Base-by-base conservation (phyloP, 495 filamentous ascomycete species). In the Penicillium diatomitis region DNA sequence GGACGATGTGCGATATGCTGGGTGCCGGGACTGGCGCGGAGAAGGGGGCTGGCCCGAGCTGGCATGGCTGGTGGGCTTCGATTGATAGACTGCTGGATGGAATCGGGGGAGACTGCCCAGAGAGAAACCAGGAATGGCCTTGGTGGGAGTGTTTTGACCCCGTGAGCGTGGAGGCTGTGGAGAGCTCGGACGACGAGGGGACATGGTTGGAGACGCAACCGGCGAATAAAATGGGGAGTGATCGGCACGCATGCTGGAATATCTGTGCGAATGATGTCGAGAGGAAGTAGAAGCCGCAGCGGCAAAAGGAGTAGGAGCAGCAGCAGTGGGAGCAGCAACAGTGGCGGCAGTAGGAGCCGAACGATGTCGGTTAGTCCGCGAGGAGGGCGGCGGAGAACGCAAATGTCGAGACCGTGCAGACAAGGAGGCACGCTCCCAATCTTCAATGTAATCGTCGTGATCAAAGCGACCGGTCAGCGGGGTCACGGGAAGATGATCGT, bases 1-100 rank as follows among this genome's bases (percentile, higher is more conserved):
- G 3, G 66, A 54, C 11, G 65, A 41, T 2, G 64, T 52, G 35
- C 69, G 69, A 45, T 72, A 71, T 3, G 51, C 54, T 30, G 56
- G 47, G 36, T 65, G 65, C 12, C 64, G 60, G 10, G 64, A 52
- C 36, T 69, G 67, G 5, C 56, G 63, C 5, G 67, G 62, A 0
- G 66, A 67, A 2, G 64, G 38, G 3, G 65, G 65, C 35, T 65
- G 63, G 3, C 33, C 39, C 11, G 53, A 38, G 10, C 51, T 30
- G 27, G 51, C 50, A 44, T 61, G 57, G 3, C 60, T 50, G 38
- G 46, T 48, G 43, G 56, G 46, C n/a, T 46, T 48, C 9, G 63
- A 54, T 35, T 71, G 71, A 42, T 72, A 76, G 43, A 74, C 70
- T 0, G 73, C 70, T 3, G 74, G 74, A 54, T 77, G 73, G 47